phyloP scores from a whole-genome alignment of 2,329 filamentous ascomycete species.

The Emmonsia crescens region DNA sequence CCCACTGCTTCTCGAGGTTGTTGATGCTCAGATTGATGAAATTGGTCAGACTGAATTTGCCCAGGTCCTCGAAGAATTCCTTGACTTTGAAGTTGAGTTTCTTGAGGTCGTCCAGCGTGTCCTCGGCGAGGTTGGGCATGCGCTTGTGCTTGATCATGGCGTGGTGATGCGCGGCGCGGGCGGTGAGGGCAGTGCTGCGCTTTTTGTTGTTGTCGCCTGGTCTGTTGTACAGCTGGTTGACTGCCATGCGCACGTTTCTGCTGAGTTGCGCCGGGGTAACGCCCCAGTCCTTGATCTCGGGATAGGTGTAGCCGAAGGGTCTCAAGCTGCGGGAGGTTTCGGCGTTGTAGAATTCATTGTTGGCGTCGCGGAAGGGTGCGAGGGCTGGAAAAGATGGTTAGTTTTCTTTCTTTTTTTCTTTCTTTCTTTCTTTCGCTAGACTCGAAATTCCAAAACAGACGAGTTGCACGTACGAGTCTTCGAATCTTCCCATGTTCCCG shows the following conservation, averaged over 20 bases:
- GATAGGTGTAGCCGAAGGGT: constrained; percentile 64
- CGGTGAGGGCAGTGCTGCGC: not conserved
- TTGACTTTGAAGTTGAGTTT: constrained; percentile 10
- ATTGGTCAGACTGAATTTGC: constrained; percentile 9
- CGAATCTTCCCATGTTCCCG: constrained; percentile 44
- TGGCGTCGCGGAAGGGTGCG: constrained; percentile 54
- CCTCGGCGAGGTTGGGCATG: constrained; percentile 17
- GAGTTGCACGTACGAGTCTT: constrained; percentile 36
- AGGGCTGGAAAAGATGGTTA: constrained; percentile 32
- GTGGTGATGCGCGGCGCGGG: not conserved
- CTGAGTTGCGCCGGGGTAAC: constrained; percentile 25
- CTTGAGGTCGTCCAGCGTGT: constrained; percentile 2
- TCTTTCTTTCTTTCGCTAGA: not conserved
- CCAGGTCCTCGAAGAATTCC: constrained; percentile 11
- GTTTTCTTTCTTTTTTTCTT: not conserved
- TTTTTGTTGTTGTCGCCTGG: constrained; percentile 11
- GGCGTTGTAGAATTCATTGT: constrained; percentile 56
- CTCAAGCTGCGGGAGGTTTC: constrained; percentile 48
- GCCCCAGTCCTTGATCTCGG: constrained; percentile 46
- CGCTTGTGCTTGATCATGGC: constrained; percentile 22
- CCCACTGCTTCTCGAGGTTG: constrained; percentile 44
- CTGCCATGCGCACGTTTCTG: constrained; percentile 37
- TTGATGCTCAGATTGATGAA: constrained; percentile 18
- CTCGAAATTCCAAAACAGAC: not conserved
- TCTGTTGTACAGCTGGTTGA: constrained; percentile 54